Base-by-base conservation (phyloP, 2,329 filamentous ascomycete species). In the Colletotrichum lupini region DNA sequence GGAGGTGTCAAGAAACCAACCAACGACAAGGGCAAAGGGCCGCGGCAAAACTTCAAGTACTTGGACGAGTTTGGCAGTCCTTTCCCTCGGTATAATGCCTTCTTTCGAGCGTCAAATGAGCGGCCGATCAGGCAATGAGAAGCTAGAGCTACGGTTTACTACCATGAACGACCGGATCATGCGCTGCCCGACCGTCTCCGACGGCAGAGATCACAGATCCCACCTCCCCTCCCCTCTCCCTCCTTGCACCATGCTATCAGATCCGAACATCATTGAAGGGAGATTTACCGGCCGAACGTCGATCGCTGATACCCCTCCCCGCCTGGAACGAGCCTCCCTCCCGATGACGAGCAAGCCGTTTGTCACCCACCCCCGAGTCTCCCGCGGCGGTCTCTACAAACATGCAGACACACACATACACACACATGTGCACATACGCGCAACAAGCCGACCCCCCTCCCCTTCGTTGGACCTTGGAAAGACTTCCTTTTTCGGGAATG, bases 401-500 rank as follows among this genome's bases (percentile, higher is more conserved):
- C 42, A 30, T 42, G 28, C 26, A 58, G 22, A 35, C 5, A 16
- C 35, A 42, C 35, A 37, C 37, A 42, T 14, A 37, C 9, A 37
- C 14, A 37, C 35, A 14, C 16, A 37, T 9, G 30, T 14, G 5
- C 35, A 37, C 35, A 14, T 5, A 42, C 14, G 5, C 16, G 16
- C 14, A 42, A 16, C 14, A 42, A 42, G 37, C 37, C 7, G 37
- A 16, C 35, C 35, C 61, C 30, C 9, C 9, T 35, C 26, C 46
- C 57, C 68, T 49, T 56, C 49, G 35, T 26, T 35, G 16, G 56
- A 58, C 57, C 32, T 35, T 46, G 59, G 35, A 19, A 28, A 7
- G 22, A 19, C 22, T 72, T 59, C 66, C 65, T 55, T 30, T 49
- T 72, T 46, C 19, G 24, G 66, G 58, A 19, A 49, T 64, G n/a